These are phyloP conservation scores for Naganishia randhawae DNA, from an alignment of 768 basidiomycete genomes.

Conservation along the genomic window DNA sequence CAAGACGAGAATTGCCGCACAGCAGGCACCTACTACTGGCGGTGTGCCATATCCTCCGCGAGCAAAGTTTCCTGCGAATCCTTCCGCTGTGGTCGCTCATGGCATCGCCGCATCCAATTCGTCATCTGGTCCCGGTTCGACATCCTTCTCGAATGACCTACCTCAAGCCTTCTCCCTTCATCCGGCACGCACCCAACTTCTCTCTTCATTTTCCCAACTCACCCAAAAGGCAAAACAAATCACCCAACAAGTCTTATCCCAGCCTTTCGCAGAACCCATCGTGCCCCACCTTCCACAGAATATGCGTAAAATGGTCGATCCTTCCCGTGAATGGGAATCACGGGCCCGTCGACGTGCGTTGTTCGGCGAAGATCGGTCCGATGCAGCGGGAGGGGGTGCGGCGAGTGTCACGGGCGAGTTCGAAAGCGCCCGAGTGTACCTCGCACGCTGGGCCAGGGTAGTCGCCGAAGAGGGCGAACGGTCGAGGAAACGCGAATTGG, in stretches of 20 bases:
- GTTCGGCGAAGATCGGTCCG: constrained; percentile 63
- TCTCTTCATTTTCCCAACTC: constrained; percentile 92
- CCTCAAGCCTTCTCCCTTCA: constrained; percentile 67
- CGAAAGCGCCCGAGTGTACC: constrained; percentile 90
- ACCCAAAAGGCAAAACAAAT: constrained; percentile 89
- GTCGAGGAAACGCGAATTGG: constrained; percentile 69
- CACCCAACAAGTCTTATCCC: constrained; percentile 89
- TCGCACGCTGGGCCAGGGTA: constrained; percentile 87
- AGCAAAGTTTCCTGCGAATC: constrained; percentile 36
- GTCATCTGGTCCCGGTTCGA: too few species aligned
- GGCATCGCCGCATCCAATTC: constrained; percentile 35
- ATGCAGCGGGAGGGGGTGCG: constrained; percentile 26
- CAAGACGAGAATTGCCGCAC: background rate
- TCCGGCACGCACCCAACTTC: constrained; percentile 65
- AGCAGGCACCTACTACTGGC: background rate
- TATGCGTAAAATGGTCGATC: constrained; percentile 81
- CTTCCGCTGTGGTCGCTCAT: constrained; percentile 28
- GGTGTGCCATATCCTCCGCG: constrained; percentile 36
- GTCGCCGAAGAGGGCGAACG: constrained; percentile 98
- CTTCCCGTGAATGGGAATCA: constrained; percentile 68
- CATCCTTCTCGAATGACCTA: constrained; percentile 67
- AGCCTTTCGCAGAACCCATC: constrained; percentile 92
- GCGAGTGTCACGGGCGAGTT: constrained; percentile 71
- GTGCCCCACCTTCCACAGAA: constrained; percentile 94
- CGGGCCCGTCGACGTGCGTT: constrained; percentile 10